phyloP scores from a whole-genome alignment of 1,284 basidiomycete species.

The Gomphus bonarii region DNA sequence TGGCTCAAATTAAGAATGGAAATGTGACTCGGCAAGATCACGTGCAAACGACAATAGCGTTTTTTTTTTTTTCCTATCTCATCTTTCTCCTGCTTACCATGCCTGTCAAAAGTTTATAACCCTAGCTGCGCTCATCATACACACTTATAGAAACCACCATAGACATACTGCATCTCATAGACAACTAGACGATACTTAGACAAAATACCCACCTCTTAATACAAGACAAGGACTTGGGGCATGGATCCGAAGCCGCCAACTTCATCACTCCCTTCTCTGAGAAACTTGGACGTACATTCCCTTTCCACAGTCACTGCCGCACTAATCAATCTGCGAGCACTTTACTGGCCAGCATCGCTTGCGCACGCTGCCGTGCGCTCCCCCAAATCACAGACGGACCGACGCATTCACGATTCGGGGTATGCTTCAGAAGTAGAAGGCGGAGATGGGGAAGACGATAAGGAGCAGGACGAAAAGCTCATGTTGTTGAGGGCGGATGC shows the following conservation, averaged over 20 bases:
- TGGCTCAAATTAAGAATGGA: no score
- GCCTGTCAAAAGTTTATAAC: constrained; percentile 3
- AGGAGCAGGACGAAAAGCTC: constrained; percentile 12
- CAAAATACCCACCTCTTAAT: not conserved
- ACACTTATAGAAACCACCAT: not conserved
- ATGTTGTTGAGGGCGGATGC: constrained; percentile 34
- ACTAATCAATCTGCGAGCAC: constrained; percentile 28
- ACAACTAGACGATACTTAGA: not conserved
- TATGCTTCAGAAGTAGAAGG: constrained; percentile 56
- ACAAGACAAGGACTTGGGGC: not conserved
- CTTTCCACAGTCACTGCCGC: constrained; percentile 25
- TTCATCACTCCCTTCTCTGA: constrained; percentile 36
- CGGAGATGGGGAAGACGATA: constrained; percentile 24
- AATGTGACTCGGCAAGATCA: no score
- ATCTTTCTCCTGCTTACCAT: not conserved
- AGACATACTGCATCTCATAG: not conserved
- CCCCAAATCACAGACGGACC: not conserved
- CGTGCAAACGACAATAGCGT: no score
- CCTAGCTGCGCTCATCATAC: not conserved
- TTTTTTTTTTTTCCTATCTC: not conserved
- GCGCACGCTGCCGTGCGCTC: not conserved
- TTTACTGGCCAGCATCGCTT: constrained; percentile 28
- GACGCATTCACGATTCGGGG: constrained; percentile 41
- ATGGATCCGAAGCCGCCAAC: constrained; percentile 25
- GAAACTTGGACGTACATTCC: constrained; percentile 25